Evolutionary conservation across 192 early-diverging fungal species (phyloP).

Genomic region (Chytriomyces confervae): DNA sequence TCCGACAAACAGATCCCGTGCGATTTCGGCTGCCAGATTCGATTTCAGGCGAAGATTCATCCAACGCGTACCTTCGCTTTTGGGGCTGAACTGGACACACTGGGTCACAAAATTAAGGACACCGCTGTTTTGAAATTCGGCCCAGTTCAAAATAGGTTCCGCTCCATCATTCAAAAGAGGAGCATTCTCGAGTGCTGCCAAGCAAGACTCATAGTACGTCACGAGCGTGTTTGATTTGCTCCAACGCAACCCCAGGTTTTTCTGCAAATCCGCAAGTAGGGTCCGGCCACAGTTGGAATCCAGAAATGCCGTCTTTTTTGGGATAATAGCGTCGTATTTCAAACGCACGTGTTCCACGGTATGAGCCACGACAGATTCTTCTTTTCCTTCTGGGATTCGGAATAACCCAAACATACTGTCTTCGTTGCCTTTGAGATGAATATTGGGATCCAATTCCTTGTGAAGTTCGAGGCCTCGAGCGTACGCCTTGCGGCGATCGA

Average conservation of each 20-base stretch:
- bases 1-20: background rate
- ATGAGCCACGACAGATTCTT: constrained; percentile 12
- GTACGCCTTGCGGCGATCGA: background rate
- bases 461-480: background rate
- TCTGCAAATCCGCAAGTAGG: background rate
- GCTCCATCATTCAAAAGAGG: background rate
- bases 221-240: background rate
- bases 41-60: background rate
- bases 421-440: background rate
- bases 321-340: background rate
- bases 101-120: too few relatives aligned
- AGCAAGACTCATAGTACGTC: constrained; percentile 5
- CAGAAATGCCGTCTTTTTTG: background rate
- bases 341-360: background rate
- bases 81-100: too few relatives aligned
- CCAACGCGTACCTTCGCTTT: background rate
- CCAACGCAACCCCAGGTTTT: constrained; percentile 11
- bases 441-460: background rate
- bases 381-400: constrained; percentile 14
- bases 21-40: background rate
- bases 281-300: background rate
- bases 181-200: constrained; percentile 17
- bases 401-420: constrained; percentile 11
- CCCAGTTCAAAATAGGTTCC: constrained; percentile 13
- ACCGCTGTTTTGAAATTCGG: too few relatives aligned